Evolutionary conservation across 140 eudicot genomes (phyloP), one percentile per base, ranked within the genome.

Genomic region (Erigeron philadelphicus): DNA sequence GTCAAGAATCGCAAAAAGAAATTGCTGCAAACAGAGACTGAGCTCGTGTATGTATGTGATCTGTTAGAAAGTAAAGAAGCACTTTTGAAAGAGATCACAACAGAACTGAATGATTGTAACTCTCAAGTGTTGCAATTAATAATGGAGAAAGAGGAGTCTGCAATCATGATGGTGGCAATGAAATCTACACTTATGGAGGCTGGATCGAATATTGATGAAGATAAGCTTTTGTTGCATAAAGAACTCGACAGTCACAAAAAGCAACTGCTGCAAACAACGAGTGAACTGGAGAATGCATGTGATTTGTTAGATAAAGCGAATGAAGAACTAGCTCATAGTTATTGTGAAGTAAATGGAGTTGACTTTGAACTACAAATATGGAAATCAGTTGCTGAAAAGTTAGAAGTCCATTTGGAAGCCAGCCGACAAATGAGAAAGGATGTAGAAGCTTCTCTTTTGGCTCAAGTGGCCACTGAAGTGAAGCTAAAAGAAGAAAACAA

Each of bases 331-430:
- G 78, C 71, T 72, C 81, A 80, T 48, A 78, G 76, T 18, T 74
- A 71, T 74, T 78, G 81, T 68, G 94, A 86, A 60, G 82, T 75
- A 42, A 84, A 72, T 72, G 95, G 85, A 70, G 76, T 83, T 35
- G 95, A 93, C 63, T 89, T 79, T 11, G 99, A 93, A 45, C 40
- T 93, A 66, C 88, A 89, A 19, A 15, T 75, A 65, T 89, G 95
- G 96, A 87, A 78, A 77, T 89, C 90, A 1, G 38, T 75, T 43
- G 88, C 89, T 3, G 90, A 85, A 60, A 79, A 82, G 53, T 54
- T 89, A 64, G 61, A 89, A 75, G 60, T 31, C 61, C 74, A 80
- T 64, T 64, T 87, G 16, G 87, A 81, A 73, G 82, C 76, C 60
- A 85, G 70, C 68, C 82, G 67, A 49, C 74, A 11, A 46, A 73